Base-by-base conservation (phyloP, 1,284 basidiomycete species). In the Fomitopsis betulina region DNA sequence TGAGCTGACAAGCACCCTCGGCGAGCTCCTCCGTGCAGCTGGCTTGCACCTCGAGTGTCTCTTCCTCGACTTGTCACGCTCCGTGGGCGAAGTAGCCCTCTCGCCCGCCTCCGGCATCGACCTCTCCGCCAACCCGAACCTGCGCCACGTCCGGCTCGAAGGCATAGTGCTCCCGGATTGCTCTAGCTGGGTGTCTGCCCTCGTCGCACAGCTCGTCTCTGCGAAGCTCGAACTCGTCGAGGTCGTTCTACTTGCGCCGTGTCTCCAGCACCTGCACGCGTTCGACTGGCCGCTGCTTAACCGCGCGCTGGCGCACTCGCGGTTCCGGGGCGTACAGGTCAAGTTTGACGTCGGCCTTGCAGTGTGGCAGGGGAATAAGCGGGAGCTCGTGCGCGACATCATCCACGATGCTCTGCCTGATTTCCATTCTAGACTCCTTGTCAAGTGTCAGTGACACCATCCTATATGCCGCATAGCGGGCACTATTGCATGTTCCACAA, bases 281-380 rank as follows among this genome's bases (percentile, higher is more conserved):
- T 60, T 64, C 30, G 60, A 67, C 37, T 67, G 65, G 65, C 51
- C 10, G 37, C n/a, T 39, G 33, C 59, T 67, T 2, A 61, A 65
- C 35, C 30, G 37, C 8, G 25, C 55, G 27, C 54, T 67, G 21
- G 57, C 63, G 0, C 56, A 45, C 17, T 52, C 61, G 5, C 30
- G 30, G 2, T 63, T 63, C 50, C 33, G 19, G 6, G 53, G 54
- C 30, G 56, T 62, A 21, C 50, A 38, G 25, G 55, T 67, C 19
- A 52, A 53, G 27, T 54, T 67, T 37, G 59, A 57, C 43, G 49
- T 67, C 52, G 63, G 58, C 50, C 60, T 65, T 21, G 62, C 63
- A 17, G 33, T 65, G 2, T 58, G 62, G n/a, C 58, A 57, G 54
- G 53, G 54, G 23, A 62, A 62, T 54, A 56, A 65, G 43, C 47